These are phyloP conservation scores for Neonectria ditissima DNA, from an alignment of 2,329 filamentous ascomycete species.

Conservation along the genomic window DNA sequence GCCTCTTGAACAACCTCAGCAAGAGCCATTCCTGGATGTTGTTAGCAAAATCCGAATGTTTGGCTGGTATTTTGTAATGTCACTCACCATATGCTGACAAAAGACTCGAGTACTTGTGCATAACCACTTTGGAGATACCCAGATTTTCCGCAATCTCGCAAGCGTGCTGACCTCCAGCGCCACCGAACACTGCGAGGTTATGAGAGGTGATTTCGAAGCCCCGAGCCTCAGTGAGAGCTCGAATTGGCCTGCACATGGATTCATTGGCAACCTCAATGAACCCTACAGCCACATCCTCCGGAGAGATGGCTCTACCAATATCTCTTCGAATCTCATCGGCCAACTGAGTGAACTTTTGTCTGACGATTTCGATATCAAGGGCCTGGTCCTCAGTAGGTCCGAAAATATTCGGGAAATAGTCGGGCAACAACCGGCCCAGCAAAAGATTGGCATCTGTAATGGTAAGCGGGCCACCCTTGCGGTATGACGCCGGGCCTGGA, in stretches of 20 bases:
- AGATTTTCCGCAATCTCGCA: conserved; percentile 54
- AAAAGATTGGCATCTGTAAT: conserved; percentile 79
- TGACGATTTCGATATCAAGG: conserved; percentile 54
- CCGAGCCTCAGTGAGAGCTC: conserved; percentile 75
- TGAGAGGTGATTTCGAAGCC: conserved; percentile 47
- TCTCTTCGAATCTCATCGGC: conserved; percentile 37
- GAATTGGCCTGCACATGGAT: conserved; percentile 80
- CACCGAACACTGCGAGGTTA: conserved; percentile 64
- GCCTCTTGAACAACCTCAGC: conserved; percentile 54
- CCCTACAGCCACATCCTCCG: conserved; percentile 65
- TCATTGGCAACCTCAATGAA: conserved; percentile 82
- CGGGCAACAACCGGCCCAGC: conserved; percentile 68
- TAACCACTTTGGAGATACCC: conserved; percentile 53
- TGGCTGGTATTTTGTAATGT: not conserved
- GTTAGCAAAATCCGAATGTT: not conserved
- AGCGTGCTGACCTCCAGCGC: conserved; percentile 75
- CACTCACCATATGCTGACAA: conserved; percentile 55
- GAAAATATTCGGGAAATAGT: conserved; percentile 66
- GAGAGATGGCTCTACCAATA: not conserved
- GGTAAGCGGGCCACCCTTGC: conserved; percentile 75
- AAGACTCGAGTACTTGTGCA: conserved; percentile 55
- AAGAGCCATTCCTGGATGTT: conserved; percentile 48
- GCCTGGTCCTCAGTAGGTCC: conserved; percentile 33
- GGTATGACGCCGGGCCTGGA: conserved; percentile 77
- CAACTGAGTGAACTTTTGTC: conserved; percentile 54